Evolutionary conservation across 352 stramenopile genomes (phyloP), one percentile per base, ranked within the genome.

Genomic region (Phytopythium litorale): DNA sequence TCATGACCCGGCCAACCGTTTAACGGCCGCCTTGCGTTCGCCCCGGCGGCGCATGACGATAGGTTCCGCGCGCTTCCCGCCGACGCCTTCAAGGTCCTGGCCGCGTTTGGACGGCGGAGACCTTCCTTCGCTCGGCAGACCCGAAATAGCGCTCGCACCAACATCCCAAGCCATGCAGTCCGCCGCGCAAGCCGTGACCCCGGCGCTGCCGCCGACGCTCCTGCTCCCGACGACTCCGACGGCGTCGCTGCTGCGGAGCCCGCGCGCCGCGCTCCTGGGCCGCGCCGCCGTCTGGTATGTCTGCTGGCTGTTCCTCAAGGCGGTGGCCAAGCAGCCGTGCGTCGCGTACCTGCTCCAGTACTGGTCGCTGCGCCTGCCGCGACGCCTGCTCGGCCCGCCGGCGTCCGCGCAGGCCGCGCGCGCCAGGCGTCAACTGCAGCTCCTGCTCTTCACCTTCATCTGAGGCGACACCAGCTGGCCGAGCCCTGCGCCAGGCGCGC

Each of bases 311-410:
- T 35, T 63, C 13, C 21, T 56, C 43, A 45, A 55, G 43, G 48
- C 57, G 30, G n/a, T 50, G 57, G 57, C 33, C 30, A 42, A 19
- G 19, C 57, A 63, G 43, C 43, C 57, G 28, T 63, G 43, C 45
- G 12, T 63, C 43, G 45, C 32, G n/a, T 56, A 42, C n/a, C 32
- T 63, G 43, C 43, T 63, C 43, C 57, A 63, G 57, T 63, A 63
- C 57, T 54, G 45, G 28, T 35, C 43, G 30, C 57, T 63, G 45
- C 57, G 33, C 23, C 56, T 48, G 7, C 57, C 57, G 19, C 57
- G 32, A 35, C 53, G 35, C 33, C n/a, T 58, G 53, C 35, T 58
- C 19, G 53, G 53, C 13, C 53, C n/a, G 19, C 53, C n/a, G n/a
- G 12, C 33, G n/a, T 58, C 53, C 9, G 53, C 53, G 6, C 53